A percentile compares a stretch with the other conserved stretches of the same genome.
phyloP scores from a whole-genome alignment of 1,284 basidiomycete species.

The Sutorius eximius region DNA sequence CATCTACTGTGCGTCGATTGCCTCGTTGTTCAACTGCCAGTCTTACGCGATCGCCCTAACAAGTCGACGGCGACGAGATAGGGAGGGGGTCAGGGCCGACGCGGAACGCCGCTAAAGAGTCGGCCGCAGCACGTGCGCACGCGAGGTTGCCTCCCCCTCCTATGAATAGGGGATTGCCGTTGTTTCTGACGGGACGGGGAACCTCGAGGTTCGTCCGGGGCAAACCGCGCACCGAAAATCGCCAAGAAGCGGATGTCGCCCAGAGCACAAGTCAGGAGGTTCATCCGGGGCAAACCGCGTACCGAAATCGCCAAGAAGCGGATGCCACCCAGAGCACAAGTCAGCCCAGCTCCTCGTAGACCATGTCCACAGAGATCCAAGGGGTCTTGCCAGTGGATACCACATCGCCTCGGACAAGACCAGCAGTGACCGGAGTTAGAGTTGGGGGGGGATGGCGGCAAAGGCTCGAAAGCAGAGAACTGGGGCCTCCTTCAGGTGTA shows the following conservation, averaged over 20 bases:
- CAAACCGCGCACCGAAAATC: background rate
- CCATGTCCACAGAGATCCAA: background rate
- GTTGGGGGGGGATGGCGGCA: background rate
- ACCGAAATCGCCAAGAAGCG: background rate
- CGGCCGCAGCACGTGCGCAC: constrained; percentile 13
- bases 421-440: no score
- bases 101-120: constrained; percentile 7
- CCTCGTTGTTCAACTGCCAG: no score
- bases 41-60: background rate
- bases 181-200: no score
- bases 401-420: background rate
- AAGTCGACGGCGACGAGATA: constrained; percentile 9
- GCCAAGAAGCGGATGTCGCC: background rate
- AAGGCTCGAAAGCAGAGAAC: background rate
- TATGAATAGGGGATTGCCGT: no score
- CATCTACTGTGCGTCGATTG: constrained; percentile 7
- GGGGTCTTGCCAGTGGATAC: background rate
- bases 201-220: no score
- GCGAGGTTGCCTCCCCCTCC: background rate
- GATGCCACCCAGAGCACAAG: background rate
- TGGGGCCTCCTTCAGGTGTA: background rate
- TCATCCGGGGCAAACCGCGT: no score
- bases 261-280: background rate
- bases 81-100: constrained; percentile 11
- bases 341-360: background rate